These are phyloP conservation scores for Silene coronaria DNA, from an alignment of 179 eudicot genomes.

Conservation along the genomic window DNA sequence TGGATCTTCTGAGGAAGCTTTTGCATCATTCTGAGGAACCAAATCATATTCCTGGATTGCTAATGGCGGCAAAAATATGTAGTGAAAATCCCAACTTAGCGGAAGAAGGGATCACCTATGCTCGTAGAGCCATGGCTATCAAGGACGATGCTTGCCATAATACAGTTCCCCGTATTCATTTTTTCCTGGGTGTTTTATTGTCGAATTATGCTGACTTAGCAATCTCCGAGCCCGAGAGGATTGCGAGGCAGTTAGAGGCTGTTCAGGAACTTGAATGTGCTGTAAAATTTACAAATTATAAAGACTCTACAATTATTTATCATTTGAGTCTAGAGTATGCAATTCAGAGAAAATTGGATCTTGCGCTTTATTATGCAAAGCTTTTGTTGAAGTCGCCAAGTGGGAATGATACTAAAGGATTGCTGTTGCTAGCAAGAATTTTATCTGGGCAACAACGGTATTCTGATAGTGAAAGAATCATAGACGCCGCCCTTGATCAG, in stretches of 20 bases:
- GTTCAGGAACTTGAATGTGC: constrained; percentile 57
- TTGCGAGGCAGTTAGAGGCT: constrained; percentile 53
- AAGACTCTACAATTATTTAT: constrained; percentile 42
- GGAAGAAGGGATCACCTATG: constrained; percentile 64
- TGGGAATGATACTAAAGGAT: constrained; percentile 55
- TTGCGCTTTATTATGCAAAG: constrained; percentile 64
- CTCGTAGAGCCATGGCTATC: constrained; percentile 49
- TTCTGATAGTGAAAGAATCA: constrained; percentile 52
- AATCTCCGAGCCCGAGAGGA: constrained; percentile 50
- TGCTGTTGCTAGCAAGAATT: constrained; percentile 70
- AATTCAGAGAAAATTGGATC: constrained; percentile 75
- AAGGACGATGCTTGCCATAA: constrained; percentile 49
- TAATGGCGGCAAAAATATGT: constrained; percentile 70
- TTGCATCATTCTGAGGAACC: constrained; percentile 45
- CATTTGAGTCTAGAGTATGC: constrained; percentile 71
- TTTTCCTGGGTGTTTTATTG: constrained; percentile 54
- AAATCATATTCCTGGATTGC: constrained; percentile 44
- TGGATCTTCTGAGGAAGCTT: constrained; percentile 56
- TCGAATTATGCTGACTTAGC: constrained; percentile 45
- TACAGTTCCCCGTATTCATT: constrained; percentile 46
- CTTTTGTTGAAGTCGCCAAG: constrained; percentile 52
- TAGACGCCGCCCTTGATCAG: constrained; percentile 80
- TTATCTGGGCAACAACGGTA: constrained; percentile 71
- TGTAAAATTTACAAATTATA: constrained; percentile 39
- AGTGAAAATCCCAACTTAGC: constrained; percentile 36